phyloP scores from a whole-genome alignment of 257 asterid species.

The Lycium barbarum region DNA sequence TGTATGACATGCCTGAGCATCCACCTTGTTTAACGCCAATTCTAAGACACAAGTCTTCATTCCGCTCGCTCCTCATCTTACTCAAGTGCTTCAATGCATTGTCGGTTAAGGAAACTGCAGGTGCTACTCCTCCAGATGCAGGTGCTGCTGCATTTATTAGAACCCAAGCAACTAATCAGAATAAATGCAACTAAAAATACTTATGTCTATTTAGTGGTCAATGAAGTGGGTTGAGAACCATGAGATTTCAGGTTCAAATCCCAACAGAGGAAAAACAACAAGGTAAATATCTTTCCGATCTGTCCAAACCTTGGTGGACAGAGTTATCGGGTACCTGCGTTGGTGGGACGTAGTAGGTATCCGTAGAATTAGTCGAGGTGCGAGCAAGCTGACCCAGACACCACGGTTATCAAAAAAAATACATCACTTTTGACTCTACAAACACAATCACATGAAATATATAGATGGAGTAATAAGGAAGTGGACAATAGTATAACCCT shows the following conservation, averaged over 20 bases:
- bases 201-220: neutral
- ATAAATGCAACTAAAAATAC: neutral
- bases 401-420: neutral
- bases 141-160: slow-evolving; percentile 57
- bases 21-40: slow-evolving; percentile 99
- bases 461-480: neutral
- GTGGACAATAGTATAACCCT: neutral
- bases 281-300: neutral
- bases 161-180: slow-evolving; percentile 3
- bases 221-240: neutral
- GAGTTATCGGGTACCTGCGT: neutral
- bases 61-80: slow-evolving; percentile 72
- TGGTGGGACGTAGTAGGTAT: neutral
- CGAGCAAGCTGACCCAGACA: neutral
- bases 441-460: neutral
- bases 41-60: slow-evolving; percentile 79
- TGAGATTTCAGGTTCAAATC: neutral
- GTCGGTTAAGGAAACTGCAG: slow-evolving; percentile 82
- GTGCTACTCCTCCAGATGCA: slow-evolving; percentile 66
- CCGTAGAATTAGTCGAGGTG: too few species aligned
- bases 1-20: slow-evolving; percentile 96
- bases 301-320: too few species aligned
- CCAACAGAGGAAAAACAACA: neutral
- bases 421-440: neutral
- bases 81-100: slow-evolving; percentile 77